These are phyloP conservation scores for Cenchrus americanus DNA, from an alignment of 176 grass and related monocot species.

Conservation along the genomic window DNA sequence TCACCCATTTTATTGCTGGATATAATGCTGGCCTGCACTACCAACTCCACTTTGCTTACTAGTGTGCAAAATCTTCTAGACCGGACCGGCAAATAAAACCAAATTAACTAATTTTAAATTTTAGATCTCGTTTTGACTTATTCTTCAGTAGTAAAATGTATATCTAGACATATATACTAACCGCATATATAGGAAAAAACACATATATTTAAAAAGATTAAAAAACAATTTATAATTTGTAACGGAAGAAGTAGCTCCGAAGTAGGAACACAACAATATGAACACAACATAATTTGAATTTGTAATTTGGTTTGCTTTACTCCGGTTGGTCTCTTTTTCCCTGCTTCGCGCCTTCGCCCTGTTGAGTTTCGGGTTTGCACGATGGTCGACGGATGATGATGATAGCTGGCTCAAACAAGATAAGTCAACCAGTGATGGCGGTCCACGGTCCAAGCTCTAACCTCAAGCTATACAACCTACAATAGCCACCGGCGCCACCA, in stretches of 20 bases:
- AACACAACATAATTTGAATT: too few relatives aligned
- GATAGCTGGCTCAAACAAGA: neutral
- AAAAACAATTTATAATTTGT: too few relatives aligned
- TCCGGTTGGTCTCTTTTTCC: neutral
- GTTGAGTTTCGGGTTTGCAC: neutral
- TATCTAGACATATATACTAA: too few relatives aligned
- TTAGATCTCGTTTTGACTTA: too few relatives aligned
- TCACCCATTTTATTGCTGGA: neutral
- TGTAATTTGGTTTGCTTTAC: neutral
- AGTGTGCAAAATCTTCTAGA: neutral
- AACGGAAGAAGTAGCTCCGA: too few relatives aligned
- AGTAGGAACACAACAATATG: neutral
- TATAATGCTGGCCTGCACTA: conserved; percentile 29
- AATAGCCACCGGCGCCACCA: neutral
- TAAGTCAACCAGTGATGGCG: conserved; percentile 31
- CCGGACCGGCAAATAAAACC: neutral
- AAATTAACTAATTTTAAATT: neutral
- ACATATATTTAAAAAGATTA: too few relatives aligned
- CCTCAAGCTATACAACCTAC: neutral
- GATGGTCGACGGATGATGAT: neutral
- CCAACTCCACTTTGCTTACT: conserved; percentile 7
- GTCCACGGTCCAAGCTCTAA: neutral
- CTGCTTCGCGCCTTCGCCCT: too few relatives aligned
- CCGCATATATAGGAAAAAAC: too few relatives aligned
- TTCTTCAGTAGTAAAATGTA: too few relatives aligned